Conservation (phyloP, 2,329 filamentous ascomycete species). For the Hypoxylon sp. region DNA sequence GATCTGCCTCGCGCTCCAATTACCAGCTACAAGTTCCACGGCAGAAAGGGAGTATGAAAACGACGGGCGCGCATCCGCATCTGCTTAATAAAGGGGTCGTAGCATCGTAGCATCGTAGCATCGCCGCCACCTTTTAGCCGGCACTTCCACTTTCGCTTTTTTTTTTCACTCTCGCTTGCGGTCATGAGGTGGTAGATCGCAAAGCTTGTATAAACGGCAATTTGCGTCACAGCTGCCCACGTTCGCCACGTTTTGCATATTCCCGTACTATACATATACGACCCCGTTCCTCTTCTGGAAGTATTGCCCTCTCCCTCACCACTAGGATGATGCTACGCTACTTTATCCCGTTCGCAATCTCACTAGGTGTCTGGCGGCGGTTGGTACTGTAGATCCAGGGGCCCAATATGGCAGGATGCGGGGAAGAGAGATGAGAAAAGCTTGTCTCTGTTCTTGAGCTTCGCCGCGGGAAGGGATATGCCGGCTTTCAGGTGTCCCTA, state of each 20-base stretch:
- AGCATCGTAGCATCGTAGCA: conserved; percentile 11
- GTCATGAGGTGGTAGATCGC: conserved; percentile 9
- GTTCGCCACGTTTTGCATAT: conserved; percentile 19
- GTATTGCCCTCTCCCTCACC: neutral
- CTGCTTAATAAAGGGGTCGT: conserved; percentile 18
- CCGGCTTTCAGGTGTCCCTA: conserved; percentile 13
- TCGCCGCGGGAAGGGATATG: conserved; percentile 22
- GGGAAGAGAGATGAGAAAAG: conserved; percentile 29
- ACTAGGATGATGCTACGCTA: conserved; percentile 11
- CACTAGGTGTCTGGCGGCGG: neutral
- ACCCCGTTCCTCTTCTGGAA: conserved; percentile 22
- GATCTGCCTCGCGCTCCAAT: conserved; percentile 22
- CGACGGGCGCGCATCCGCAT: neutral
- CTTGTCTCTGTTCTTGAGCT: conserved; percentile 18
- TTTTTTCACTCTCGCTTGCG: neutral
- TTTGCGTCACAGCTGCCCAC: conserved; percentile 21
- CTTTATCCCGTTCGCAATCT: conserved; percentile 16
- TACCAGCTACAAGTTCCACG: conserved; percentile 13
- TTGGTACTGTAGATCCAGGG: conserved; percentile 27
- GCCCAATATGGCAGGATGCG: conserved; percentile 23
- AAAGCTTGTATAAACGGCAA: conserved; percentile 41
- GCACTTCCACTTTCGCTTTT: neutral
- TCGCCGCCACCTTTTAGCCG: conserved; percentile 27
- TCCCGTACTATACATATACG: conserved; percentile 11
- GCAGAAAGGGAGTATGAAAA: conserved; percentile 15